These are phyloP conservation scores for Marsdenia floribunda DNA, from an alignment of 257 asterid species.

Conservation along the genomic window DNA sequence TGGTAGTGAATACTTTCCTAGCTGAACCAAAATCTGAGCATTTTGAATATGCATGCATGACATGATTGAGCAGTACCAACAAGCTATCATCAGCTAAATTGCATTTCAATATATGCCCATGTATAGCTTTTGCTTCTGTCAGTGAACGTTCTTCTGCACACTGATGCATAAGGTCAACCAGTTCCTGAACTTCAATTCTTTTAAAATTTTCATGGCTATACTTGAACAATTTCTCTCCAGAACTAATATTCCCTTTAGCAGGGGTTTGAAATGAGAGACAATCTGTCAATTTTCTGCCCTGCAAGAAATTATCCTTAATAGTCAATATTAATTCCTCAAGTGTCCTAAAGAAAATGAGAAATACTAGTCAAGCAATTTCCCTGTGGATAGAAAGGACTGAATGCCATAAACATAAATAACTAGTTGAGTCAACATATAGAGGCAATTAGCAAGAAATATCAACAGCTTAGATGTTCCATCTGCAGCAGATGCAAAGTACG, in stretches of 20 bases:
- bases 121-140: conserved; percentile 30
- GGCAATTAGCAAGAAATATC: not conserved
- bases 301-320: conserved; percentile 7
- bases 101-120: conserved; percentile 38
- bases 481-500: not conserved
- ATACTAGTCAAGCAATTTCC: not conserved
- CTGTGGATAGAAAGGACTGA: not conserved
- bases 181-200: conserved; percentile 31
- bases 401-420: not conserved
- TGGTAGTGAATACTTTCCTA: conserved; percentile 28
- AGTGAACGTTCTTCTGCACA: conserved; percentile 34
- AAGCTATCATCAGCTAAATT: conserved; percentile 24
- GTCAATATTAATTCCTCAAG: not conserved
- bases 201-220: conserved; percentile 19
- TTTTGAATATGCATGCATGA: conserved; percentile 47
- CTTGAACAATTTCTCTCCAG: conserved; percentile 12
- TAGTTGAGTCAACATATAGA: not conserved
- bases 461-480: conserved; percentile 3
- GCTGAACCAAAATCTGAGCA: conserved; percentile 40
- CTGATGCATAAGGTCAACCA: conserved; percentile 38
- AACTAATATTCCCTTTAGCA: conserved; percentile 14
- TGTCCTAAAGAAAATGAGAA: not conserved
- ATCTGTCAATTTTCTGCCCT: conserved; percentile 10
- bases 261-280: conserved; percentile 17
- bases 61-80: conserved; percentile 44